Evolutionary conservation across 148 eudicot genomes (phyloP).

Genomic region (Chenopodium formosanum): DNA sequence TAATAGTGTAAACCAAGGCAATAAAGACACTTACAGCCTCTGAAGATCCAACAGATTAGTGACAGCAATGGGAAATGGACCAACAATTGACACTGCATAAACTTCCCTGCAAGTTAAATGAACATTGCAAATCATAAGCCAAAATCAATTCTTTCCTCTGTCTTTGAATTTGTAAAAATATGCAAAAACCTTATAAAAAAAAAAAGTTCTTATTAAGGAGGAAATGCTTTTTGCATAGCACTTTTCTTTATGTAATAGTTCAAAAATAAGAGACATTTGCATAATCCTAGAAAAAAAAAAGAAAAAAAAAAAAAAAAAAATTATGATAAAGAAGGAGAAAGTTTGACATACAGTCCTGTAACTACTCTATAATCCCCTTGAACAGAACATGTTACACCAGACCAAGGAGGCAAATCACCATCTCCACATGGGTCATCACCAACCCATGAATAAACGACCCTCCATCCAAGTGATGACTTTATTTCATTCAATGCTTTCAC

Average conservation of each 20-base stretch:
- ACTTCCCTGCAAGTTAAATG: conserved; percentile 68
- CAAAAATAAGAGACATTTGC: neutral
- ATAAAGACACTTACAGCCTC: conserved; percentile 64
- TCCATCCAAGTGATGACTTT: conserved; percentile 98
- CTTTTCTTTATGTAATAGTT: neutral
- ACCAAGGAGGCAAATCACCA: conserved; percentile 92
- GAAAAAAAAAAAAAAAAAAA: no score
- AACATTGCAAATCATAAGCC: conserved; percentile 8
- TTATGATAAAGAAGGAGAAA: neutral
- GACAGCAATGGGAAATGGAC: conserved; percentile 96
- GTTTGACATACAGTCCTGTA: conserved; percentile 51
- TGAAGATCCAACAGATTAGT: conserved; percentile 94
- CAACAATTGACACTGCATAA: conserved; percentile 96
- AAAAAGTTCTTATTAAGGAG: neutral
- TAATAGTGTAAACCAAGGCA: conserved; percentile 4
- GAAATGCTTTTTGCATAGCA: neutral
- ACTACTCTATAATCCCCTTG: conserved; percentile 74
- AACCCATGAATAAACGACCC: conserved; percentile 98
- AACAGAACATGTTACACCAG: conserved; percentile 74
- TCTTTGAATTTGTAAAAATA: neutral
- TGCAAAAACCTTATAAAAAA: neutral
- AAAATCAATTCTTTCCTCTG: neutral
- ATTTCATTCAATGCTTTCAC: conserved; percentile 96
- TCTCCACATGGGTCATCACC: conserved; percentile 99
- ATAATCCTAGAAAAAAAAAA: neutral